A percentile compares a stretch with the other conserved stretches of the same genome.
Conservation (phyloP, 2,329 filamentous ascomycete genomes). For the Didymella glomerata region DNA sequence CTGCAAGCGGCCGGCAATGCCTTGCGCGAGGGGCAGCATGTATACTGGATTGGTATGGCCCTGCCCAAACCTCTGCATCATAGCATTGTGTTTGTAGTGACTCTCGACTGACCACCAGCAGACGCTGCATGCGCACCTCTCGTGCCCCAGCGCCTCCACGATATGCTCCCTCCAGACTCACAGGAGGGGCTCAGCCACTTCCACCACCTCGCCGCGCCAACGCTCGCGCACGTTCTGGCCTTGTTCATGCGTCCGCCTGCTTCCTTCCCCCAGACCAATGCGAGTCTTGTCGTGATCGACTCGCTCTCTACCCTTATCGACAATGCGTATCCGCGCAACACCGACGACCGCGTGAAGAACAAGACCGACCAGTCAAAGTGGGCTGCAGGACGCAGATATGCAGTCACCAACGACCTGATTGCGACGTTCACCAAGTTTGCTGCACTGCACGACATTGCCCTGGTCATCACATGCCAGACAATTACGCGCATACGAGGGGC, state of each 20-base stretch:
- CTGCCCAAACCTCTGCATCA: no score
- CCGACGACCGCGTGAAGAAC: constrained; percentile 54
- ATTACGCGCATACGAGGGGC: constrained; percentile 79
- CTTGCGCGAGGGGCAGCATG: constrained; percentile 66
- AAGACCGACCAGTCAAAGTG: constrained; percentile 57
- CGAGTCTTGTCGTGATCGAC: constrained; percentile 78
- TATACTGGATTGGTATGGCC: constrained; percentile 80
- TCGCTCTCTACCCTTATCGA: constrained; percentile 79
- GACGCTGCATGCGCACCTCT: constrained; percentile 62
- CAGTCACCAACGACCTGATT: constrained; percentile 72
- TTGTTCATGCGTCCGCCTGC: constrained; percentile 73
- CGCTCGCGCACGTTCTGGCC: constrained; percentile 73
- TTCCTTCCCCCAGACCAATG: constrained; percentile 67
- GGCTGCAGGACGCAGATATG: constrained; percentile 61
- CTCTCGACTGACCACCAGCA: constrained; percentile 41
- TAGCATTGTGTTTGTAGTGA: no score
- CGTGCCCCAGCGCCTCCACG: constrained; percentile 57
- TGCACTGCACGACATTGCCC: constrained; percentile 73
- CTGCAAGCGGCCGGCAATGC: constrained; percentile 74
- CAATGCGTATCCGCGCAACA: constrained; percentile 73
- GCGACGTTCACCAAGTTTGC: constrained; percentile 73
- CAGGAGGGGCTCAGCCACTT: constrained; percentile 61
- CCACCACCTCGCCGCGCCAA: constrained; percentile 68
- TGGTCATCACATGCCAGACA: constrained; percentile 80
- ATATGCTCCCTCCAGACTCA: constrained; percentile 51